Percentiles rank a stretch among this genome's conserved stretches.
phyloP scores from a whole-genome alignment of 2,329 filamentous ascomycete species.

The Pestalotiopsis sp. region DNA sequence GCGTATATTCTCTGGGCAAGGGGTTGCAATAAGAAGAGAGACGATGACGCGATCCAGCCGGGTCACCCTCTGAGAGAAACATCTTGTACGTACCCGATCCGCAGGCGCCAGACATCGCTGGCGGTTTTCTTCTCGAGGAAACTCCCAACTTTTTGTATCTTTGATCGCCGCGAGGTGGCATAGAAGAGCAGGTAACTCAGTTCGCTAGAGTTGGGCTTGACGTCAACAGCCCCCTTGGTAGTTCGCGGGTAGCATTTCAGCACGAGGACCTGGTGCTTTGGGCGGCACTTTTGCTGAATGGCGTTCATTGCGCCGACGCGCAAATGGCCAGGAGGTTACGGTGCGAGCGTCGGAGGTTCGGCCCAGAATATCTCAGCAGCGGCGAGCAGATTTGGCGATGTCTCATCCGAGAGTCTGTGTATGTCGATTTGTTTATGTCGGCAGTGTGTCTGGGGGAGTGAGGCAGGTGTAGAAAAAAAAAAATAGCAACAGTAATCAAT shows the following conservation, averaged over 20 bases:
- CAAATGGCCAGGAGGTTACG: slow-evolving; percentile 1
- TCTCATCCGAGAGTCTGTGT: neutral
- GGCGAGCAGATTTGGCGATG: neutral
- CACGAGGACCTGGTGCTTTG: slow-evolving; percentile 95
- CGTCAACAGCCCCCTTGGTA: slow-evolving; percentile 87
- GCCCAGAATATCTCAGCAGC: neutral
- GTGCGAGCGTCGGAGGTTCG: neutral
- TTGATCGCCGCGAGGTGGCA: slow-evolving; percentile 89
- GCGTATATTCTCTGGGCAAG: slow-evolving; percentile 4
- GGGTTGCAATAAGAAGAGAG: slow-evolving; percentile 5
- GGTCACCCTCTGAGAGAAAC: neutral
- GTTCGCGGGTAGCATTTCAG: slow-evolving; percentile 96
- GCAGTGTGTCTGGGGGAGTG: neutral
- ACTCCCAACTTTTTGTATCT: slow-evolving; percentile 92
- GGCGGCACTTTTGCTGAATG: slow-evolving; percentile 72
- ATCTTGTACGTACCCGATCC: slow-evolving; percentile 71
- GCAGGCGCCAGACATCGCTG: slow-evolving; percentile 85
- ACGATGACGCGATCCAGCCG: neutral
- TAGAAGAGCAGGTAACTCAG: slow-evolving; percentile 97
- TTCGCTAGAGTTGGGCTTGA: slow-evolving; percentile 95
- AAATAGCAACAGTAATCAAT: neutral
- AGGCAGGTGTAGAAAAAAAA: neutral
- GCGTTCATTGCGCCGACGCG: slow-evolving; percentile 58
- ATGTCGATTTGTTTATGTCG: neutral
- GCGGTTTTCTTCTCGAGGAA: slow-evolving; percentile 95